These are phyloP conservation scores for Ascochyta clinopodiicola DNA, from an alignment of 2,329 filamentous ascomycete species.

Conservation along the genomic window DNA sequence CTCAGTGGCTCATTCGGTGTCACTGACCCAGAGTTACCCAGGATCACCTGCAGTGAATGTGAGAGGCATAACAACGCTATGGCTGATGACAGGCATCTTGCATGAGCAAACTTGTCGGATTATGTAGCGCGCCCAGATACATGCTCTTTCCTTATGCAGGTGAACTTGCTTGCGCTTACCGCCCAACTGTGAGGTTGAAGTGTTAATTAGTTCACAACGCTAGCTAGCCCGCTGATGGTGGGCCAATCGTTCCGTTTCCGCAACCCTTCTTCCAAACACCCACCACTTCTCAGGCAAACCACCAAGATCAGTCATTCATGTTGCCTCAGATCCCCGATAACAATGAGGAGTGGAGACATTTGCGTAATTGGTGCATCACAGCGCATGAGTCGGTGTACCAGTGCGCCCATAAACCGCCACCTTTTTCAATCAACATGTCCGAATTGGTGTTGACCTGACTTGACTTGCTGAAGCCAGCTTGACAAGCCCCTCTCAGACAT, in stretches of 20 bases:
- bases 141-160: constrained; percentile 10
- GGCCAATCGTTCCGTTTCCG: constrained; percentile 7
- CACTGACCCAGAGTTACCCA: constrained; percentile 1
- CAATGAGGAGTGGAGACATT: neutral
- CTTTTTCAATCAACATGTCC: constrained; percentile 2
- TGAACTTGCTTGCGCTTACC: constrained; percentile 1
- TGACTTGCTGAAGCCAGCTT: constrained; percentile 3
- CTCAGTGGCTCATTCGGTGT: neutral
- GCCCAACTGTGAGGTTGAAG: constrained; percentile 11
- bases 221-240: neutral
- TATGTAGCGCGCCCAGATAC: neutral
- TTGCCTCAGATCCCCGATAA: neutral
- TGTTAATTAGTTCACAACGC: constrained; percentile 1
- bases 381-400: neutral
- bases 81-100: neutral
- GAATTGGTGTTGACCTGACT: constrained; percentile 2
- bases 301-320: neutral
- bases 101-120: neutral
- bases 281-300: neutral
- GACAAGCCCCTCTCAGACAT: neutral
- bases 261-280: constrained; percentile 2
- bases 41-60: neutral
- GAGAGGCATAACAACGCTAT: neutral
- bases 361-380: neutral
- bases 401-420: constrained; percentile 1